phyloP scores from a whole-genome alignment of 805 yeast genomes.

The Candida pseudofarinosa region DNA sequence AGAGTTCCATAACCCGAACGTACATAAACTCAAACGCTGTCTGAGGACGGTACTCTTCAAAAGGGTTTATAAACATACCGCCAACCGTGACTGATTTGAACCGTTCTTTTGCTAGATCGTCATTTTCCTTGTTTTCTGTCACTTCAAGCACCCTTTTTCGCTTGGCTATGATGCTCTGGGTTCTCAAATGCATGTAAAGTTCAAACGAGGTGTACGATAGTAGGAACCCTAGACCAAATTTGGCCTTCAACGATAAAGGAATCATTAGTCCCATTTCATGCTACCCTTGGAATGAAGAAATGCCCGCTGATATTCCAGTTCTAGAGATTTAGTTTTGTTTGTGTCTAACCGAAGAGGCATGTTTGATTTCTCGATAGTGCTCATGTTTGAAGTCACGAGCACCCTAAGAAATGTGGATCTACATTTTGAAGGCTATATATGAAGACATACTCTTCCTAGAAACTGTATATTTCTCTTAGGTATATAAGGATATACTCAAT shows the following conservation, averaged over 20 bases:
- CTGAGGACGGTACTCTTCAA: conserved; percentile 84
- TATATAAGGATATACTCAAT: conserved; percentile 32
- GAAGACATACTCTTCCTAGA: no score
- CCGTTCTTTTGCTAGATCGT: conserved; percentile 15
- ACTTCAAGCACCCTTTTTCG: conserved; percentile 30
- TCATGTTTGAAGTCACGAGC: not conserved
- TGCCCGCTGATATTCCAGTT: not conserved
- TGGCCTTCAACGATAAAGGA: conserved; percentile 25
- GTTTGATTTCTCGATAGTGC: not conserved
- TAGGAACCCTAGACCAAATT: conserved; percentile 40
- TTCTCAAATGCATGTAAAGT: conserved; percentile 51
- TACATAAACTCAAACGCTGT: conserved; percentile 80
- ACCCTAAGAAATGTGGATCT: no score
- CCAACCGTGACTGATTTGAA: conserved; percentile 43
- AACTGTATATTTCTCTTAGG: no score
- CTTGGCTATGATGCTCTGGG: conserved; percentile 50
- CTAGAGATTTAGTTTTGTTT: not conserved
- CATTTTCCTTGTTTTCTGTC: not conserved
- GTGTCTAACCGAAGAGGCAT: not conserved
- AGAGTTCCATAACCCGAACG: conserved; percentile 67
- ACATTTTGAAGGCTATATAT: no score
- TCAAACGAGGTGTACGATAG: conserved; percentile 64
- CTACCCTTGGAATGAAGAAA: not conserved
- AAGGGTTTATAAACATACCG: conserved; percentile 89
- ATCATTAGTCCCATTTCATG: not conserved